Evolutionary conservation across 345 rosid species (phyloP).

Genomic region (Eucalyptus erythrocorys): DNA sequence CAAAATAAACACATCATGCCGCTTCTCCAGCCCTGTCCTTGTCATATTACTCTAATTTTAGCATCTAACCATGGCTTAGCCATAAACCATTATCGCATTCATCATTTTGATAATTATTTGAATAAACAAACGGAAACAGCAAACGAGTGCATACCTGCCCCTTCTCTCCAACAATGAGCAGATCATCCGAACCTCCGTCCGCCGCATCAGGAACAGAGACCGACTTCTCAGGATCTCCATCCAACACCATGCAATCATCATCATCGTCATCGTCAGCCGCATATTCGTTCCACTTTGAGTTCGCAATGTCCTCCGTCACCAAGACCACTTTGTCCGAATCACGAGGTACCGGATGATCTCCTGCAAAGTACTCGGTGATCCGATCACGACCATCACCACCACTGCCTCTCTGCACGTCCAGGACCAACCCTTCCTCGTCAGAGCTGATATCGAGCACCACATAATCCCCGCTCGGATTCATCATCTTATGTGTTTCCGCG

Average conservation of each 20-base stretch:
- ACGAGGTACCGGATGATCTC: background rate
- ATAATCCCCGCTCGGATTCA: background rate
- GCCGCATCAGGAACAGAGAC: background rate
- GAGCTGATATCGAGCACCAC: slow-evolving; percentile 39
- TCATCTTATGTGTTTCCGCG: background rate
- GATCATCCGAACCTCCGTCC: slow-evolving; percentile 20
- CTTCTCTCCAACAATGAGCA: slow-evolving; percentile 31
- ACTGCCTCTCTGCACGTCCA: slow-evolving; percentile 2
- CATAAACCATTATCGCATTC: background rate
- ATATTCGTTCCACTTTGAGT: background rate
- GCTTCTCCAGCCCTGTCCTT: background rate
- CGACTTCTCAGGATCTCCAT: slow-evolving; percentile 47
- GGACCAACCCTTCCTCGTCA: slow-evolving; percentile 20
- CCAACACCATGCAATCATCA: slow-evolving; percentile 48
- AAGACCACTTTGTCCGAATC: slow-evolving; percentile 32
- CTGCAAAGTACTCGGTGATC: slow-evolving; percentile 3
- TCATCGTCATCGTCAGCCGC: slow-evolving; percentile 7
- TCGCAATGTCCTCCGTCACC: slow-evolving; percentile 30
- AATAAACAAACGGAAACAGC: background rate
- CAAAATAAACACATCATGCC: background rate
- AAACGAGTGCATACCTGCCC: slow-evolving; percentile 19
- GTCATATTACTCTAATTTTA: background rate
- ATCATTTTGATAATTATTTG: background rate
- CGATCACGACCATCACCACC: slow-evolving; percentile 16
- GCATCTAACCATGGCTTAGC: background rate